Base-by-base conservation (phyloP, 306 rosid genomes). In the Boehmeria nivea region DNA sequence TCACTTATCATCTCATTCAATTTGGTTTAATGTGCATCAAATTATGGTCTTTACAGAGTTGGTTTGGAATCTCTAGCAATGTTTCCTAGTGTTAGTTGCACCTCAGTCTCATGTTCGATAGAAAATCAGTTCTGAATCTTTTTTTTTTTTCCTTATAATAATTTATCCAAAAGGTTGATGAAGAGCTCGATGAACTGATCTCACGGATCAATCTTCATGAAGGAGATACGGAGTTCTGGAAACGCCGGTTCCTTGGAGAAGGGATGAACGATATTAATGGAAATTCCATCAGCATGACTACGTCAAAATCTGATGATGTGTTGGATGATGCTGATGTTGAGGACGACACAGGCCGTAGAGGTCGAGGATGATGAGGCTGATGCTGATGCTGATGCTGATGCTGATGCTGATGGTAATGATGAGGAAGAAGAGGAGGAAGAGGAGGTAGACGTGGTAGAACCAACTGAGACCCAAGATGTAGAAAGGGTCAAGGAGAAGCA, bases 201-300 rank as follows among this genome's bases (percentile, higher is more conserved):
- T 82, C 95, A 63, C 81, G 89, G 33, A 78, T 91, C 74, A 64
- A 75, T 79, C 79, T 91, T 57, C 57, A 91, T 47, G 96, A 91
- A 75, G 98, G 96, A 67, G 79, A 84, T 63, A 91, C 96, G 22
- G 96, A 91, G 70, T 91, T 78, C 66, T 91, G 98, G 96, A 87
- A 75, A 69, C 83, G 84, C 27, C 93, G 95, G 54, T 91, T 87
- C 72, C 83, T 91, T 48, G 96, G 98, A 70, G 93, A 87, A 78
- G 87, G 80, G 59, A 36, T 87, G 56, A 63, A 63, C 51, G 64
- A 60, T 48, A 70, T 74, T 69, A 69, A 71, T 43, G 87, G 63
- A 66, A 72, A 68, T 58, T 55, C 70, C 46, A 19, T 61, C 18
- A 77, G 57, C 57, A 63, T 53, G 6, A 79, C 24, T 23, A 39